Conservation (phyloP, 2,329 filamentous ascomycete species). For the Sporothrix sp. region DNA sequence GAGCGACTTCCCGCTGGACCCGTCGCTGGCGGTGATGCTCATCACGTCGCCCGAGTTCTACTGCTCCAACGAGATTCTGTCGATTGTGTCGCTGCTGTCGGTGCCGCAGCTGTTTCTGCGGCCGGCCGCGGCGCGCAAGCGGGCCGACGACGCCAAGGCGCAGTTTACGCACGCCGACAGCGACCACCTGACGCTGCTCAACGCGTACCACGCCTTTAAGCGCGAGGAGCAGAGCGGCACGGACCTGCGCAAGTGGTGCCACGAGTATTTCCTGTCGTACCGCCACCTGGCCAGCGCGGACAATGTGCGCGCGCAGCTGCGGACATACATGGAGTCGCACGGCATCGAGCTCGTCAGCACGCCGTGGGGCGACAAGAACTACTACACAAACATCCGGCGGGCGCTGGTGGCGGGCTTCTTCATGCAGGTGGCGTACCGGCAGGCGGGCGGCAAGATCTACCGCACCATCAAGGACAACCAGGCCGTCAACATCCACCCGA, state of each 20-base stretch:
- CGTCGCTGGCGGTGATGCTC: slow-evolving; percentile 90
- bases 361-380: slow-evolving; percentile 87
- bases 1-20: slow-evolving; percentile 92
- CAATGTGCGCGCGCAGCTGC: slow-evolving; percentile 83
- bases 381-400: slow-evolving; percentile 93
- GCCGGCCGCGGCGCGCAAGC: slow-evolving; percentile 73
- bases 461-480: slow-evolving; percentile 95
- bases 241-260: slow-evolving; percentile 85
- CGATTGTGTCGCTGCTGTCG: slow-evolving; percentile 84
- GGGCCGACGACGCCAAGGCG: slow-evolving; percentile 94
- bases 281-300: slow-evolving; percentile 86
- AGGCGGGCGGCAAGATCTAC: slow-evolving; percentile 81
- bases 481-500: slow-evolving; percentile 84
- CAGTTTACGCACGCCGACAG: slow-evolving; percentile 88
- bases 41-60: slow-evolving; percentile 97
- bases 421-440: slow-evolving; percentile 97
- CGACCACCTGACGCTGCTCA: slow-evolving; percentile 91
- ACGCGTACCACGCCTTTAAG: slow-evolving; percentile 98
- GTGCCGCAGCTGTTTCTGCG: slow-evolving; percentile 92
- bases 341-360: slow-evolving; percentile 81
- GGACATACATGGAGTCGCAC: slow-evolving; percentile 92
- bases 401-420: slow-evolving; percentile 93
- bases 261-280: slow-evolving; percentile 89
- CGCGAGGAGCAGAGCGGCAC: slow-evolving; percentile 51
- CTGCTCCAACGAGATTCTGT: slow-evolving; percentile 96